Percentiles rank a stretch among this genome's conserved stretches.
These are phyloP conservation scores for Aureobasidium sp. DNA, from an alignment of 2,329 filamentous ascomycete species.

Conservation along the genomic window DNA sequence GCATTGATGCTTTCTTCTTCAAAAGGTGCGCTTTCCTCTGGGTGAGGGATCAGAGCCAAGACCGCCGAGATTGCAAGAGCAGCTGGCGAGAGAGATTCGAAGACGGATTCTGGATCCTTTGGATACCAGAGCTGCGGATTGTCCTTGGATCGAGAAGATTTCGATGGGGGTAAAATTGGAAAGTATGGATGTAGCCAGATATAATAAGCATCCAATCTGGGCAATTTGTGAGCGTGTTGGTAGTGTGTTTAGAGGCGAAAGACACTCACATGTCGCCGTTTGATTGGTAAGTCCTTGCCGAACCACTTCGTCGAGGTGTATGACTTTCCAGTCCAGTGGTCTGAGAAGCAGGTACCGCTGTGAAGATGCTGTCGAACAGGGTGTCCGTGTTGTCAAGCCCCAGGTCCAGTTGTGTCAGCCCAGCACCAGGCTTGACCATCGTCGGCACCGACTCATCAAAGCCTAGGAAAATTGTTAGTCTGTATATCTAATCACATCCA, in stretches of 20 bases:
- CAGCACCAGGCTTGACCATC: constrained; percentile 13
- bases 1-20: constrained; percentile 37
- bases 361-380: constrained; percentile 9
- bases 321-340: background rate
- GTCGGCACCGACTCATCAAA: constrained; percentile 11
- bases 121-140: constrained; percentile 27
- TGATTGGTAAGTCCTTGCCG: background rate
- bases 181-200: constrained; percentile 47
- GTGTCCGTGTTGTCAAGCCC: background rate
- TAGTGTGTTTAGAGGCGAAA: background rate
- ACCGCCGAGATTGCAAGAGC: constrained; percentile 44
- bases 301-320: background rate
- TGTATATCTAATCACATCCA: background rate
- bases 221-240: background rate
- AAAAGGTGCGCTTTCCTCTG: constrained; percentile 33
- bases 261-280: constrained; percentile 6
- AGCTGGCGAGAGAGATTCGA: constrained; percentile 39
- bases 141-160: constrained; percentile 27
- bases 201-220: constrained; percentile 45
- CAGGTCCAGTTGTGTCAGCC: constrained; percentile 3
- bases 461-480: background rate
- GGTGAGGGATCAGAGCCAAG: constrained; percentile 43
- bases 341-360: background rate
- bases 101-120: constrained; percentile 26
- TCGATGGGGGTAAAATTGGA: constrained; percentile 43